Base-by-base conservation (phyloP, 2,329 filamentous ascomycete species). In the Trichoderma sp. region DNA sequence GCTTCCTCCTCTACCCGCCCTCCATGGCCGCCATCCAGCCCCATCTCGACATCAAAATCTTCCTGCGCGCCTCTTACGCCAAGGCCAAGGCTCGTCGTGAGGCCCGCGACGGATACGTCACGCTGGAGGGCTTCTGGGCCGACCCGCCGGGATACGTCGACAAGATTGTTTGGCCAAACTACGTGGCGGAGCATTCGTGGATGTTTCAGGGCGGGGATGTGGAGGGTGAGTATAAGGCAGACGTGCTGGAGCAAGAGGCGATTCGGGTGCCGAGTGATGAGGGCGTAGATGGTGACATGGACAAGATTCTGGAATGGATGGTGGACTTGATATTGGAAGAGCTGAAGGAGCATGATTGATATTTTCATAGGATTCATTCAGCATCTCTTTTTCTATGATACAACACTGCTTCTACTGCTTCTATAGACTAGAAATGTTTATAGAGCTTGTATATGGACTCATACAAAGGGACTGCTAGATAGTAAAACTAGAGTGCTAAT, bases 131-230 rank as follows among this genome's bases (percentile, higher is more conserved):
- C 33, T 99, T 97, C 82, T 99, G 96, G 96, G 86, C 90, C 68
- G 96, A 99, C 79, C 96, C 96, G 0, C 93, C 93, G 0, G 94
- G 93, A 0, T 99, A 98, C 78, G 94, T 98, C 47, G 94, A 98
- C 78, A 88, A 92, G 77, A 87, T 99, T 67, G 96, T 99, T 5
- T 99, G 96, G 96, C 95, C 95, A 4, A 95, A 97, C 75, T 98
- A 97, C 79, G 92, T 92, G 4, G 84, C 87, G 65, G 88, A 93
- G 74, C 94, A 98, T 81, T 83, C 83, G 27, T 97, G 92, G 85
- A 83, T 99, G 78, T 96, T 97, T 76, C 80, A 89, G 72, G 81
- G 82, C 8, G 90, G 88, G 0, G 83, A 94, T 76, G 91, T 93
- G 0, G 87, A 91, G 73, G 87, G 87, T 0, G 75, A 80, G 58